Evolutionary conservation across 1,139 yeast species (phyloP), one percentile per base, ranked within the genome.

Genomic region (Debaryomyces sp.): DNA sequence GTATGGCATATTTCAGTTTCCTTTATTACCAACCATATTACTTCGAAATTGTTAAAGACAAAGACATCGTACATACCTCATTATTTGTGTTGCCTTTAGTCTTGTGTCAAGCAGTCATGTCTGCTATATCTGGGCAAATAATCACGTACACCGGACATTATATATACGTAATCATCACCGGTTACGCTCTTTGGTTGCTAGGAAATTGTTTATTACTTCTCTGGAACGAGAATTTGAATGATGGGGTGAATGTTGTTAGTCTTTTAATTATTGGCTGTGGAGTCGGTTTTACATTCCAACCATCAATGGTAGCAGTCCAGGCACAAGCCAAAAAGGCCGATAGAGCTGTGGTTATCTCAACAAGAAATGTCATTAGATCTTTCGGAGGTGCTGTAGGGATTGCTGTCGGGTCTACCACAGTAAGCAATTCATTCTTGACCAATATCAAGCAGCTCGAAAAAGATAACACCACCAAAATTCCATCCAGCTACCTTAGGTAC

Each of bases 311-410:
- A 7, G 85, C 85, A 1, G 75, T 75, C 1, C 82, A 79, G 59
- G 83, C 85, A 0, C 81, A 80, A 47, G 72, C 82, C 7, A 66
- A 60, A 35, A 73, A 72, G 44, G 67, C 77, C 1, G 85, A 81
- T 52, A 62, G 86, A 41, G 84, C 86, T 0, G 82, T 81, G 10
- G 81, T 80, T 8, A 80, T 81, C 8, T 73, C 84, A 2, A 71
- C 82, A 1, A 68, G 86, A 59, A 81, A 80, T 54, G 77, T 80
- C 9, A 54, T 79, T 43, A 62, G 86, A 50, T 75, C 81, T 1
- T 71, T 81, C 45, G 86, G 87, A 34, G 84, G 84, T 23, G 77
- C 85, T 1, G 58, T 64, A 15, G 71, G 71, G n/a, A 30, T 41
- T 41, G 66, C 69, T 5, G 46, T 62, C 39, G 66, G 64, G 6